Base-by-base conservation (phyloP, 441 rosid genomes). In the Jatropha multifida region DNA sequence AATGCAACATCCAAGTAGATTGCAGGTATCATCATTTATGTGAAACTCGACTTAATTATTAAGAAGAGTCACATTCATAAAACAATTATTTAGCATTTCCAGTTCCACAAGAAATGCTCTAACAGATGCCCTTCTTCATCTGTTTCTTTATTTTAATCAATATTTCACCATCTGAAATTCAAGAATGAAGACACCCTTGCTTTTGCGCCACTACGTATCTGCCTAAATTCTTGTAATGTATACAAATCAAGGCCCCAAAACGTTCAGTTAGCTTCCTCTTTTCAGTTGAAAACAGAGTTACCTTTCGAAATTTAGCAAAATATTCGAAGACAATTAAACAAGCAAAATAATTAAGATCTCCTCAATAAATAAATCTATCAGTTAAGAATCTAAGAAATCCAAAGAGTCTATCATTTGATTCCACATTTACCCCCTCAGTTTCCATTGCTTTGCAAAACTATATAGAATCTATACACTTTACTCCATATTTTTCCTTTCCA, bases 271-370 rank as follows among this genome's bases (percentile, higher is more conserved):
- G 15, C 69, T 73, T 65, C 51, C 41, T 32, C 12, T 4, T 40
- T 52, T n/a, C 48, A 49, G 42, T 42, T 56, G 10, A 12, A 58
- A 38, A 17, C 3, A 56, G 40, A 14, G 18, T 42, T 72, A 20
- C 44, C 60, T 58, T 66, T 60, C 14, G 17, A 71, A 40, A 72
- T 63, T 26, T 40, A 66, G 76, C 61, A 71, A 68, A 56, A 56
- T 8, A 60, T 12, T 17, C 41, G 2, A 65, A 48, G 76, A 59
- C 69, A 61, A 78, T 68, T 77, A 69, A 80, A 83, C 68, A 77
- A 80, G 76, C 78, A 70, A 73, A 78, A 74, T 78, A 77, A 73
- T 75, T 73, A 60, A 75, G 27, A 23, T 55, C 1, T 46, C 48
- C 26, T 17, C 20, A 18, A 4, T 38, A 14, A 26, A 37, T 41